Evolutionary conservation across 75 land plant genomes (phyloP).

Genomic region (Cryptomeria japonica): DNA sequence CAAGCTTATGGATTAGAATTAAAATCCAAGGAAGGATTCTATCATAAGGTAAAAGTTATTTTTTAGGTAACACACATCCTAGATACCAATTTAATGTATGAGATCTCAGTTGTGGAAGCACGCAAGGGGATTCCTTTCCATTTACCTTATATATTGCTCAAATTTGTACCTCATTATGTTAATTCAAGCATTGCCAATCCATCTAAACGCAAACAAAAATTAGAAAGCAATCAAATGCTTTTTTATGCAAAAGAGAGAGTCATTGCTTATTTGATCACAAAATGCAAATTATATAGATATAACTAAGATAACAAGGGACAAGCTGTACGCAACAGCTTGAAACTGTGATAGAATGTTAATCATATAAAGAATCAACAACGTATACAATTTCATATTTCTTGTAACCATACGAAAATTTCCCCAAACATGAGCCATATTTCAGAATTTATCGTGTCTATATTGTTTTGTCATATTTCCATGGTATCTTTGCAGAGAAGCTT

Average conservation of each 20-base stretch:
- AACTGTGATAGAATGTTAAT: not conserved
- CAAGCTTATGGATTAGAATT: slow-evolving; percentile 1
- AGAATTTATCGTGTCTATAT: too few relatives aligned
- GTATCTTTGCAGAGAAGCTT: too few relatives aligned
- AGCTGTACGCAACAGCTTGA: not conserved
- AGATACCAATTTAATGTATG: not conserved
- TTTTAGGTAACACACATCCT: not conserved
- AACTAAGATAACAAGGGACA: not conserved
- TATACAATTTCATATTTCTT: too few relatives aligned
- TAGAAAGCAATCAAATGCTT: not conserved
- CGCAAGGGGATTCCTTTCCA: not conserved
- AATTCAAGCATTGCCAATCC: not conserved
- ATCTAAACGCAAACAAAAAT: not conserved
- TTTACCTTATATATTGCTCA: not conserved
- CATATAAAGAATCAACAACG: not conserved
- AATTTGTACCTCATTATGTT: not conserved
- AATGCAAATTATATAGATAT: not conserved
- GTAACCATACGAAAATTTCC: too few relatives aligned
- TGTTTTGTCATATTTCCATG: too few relatives aligned
- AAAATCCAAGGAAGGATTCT: not conserved
- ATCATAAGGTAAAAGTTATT: not conserved
- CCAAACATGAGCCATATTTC: too few relatives aligned
- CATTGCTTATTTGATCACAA: not conserved
- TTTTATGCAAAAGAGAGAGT: not conserved
- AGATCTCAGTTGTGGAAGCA: not conserved